These are phyloP conservation scores for Tricholoma sp. DNA, from an alignment of 768 basidiomycete species.

Conservation along the genomic window DNA sequence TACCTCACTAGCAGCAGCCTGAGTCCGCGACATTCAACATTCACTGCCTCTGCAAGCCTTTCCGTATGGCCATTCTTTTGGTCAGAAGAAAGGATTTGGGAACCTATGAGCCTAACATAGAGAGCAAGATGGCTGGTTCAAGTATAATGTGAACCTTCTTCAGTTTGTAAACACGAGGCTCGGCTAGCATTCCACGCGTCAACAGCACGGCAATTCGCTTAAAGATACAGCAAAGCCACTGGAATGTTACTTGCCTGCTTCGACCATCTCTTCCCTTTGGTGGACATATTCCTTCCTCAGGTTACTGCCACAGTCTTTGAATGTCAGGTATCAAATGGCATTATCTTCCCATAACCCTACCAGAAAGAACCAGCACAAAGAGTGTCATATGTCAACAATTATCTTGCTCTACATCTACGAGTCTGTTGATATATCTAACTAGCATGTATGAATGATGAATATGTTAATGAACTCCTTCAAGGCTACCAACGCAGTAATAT, in stretches of 20 bases:
- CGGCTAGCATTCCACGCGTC: not conserved
- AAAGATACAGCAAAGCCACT: not conserved
- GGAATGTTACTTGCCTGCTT: not conserved
- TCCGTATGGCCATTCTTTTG: not conserved
- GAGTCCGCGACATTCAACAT: too few relatives aligned
- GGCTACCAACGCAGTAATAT: conserved; percentile 22
- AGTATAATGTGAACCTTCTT: not conserved
- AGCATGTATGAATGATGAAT: conserved; percentile 7
- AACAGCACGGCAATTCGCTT: not conserved
- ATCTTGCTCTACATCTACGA: not conserved
- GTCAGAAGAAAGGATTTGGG: not conserved
- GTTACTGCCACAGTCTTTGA: too few relatives aligned
- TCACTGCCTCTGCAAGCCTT: too few relatives aligned
- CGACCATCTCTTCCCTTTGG: not conserved
- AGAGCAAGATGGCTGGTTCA: not conserved
- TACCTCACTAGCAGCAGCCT: too few relatives aligned
- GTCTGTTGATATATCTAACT: not conserved
- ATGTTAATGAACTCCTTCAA: conserved; percentile 11
- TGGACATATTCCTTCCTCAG: too few relatives aligned
- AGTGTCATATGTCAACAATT: too few relatives aligned
- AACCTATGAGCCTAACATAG: not conserved
- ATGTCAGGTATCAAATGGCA: not conserved
- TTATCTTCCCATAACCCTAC: not conserved
- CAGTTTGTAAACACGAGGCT: not conserved
- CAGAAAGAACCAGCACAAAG: not conserved